Evolutionary conservation across 2,329 filamentous ascomycete species (phyloP), one percentile per base, ranked within the genome.

Genomic region (Trichoderma atrobrunneum): DNA sequence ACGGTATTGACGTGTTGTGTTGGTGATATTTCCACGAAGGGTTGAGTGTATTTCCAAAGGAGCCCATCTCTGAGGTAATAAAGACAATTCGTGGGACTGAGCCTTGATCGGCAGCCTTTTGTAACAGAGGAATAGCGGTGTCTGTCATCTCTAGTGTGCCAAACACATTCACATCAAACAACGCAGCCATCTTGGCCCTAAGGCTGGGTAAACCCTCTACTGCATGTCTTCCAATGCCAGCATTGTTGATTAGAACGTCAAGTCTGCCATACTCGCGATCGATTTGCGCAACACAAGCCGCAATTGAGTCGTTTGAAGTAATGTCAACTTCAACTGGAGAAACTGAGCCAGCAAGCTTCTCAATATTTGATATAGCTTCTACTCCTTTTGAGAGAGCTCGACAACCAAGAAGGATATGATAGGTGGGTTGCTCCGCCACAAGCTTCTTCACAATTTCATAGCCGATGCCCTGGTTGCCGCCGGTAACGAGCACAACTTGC

Each of bases 141-240:
- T 69, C 66, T 18, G 66, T 61, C 56, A 69, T 60, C 12, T 48
- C 66, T 30, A 69, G 30, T 2, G 57, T 60, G 28, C 66, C 66
- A 69, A 69, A 69, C 24, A 61, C 66, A 51, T 69, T 69, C 8
- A 69, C 66, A n/a, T 69, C 56, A 12, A 61, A 69, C 8, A 69
- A 6, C 7, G 54, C 54, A 2, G 36, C 36, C 56, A 69, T 69
- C 36, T 69, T 69, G 7, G 56, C 36, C 34, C 66, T 48, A 3
- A 69, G 28, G 12, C 66, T 69, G 8, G 56, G 26, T 11, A 48
- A 10, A 6, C 51, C 34, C 7, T 61, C 66, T 1, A 69, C 56
- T 12, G 66, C 66, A 30, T 60, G 54, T n/a, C 66, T 69, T 61
- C 66, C 66, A 26, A 69, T 69, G 7, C 66, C 66, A 26, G 66